Conservation (phyloP, 148 eudicot genomes). For the Camellia japonica region DNA sequence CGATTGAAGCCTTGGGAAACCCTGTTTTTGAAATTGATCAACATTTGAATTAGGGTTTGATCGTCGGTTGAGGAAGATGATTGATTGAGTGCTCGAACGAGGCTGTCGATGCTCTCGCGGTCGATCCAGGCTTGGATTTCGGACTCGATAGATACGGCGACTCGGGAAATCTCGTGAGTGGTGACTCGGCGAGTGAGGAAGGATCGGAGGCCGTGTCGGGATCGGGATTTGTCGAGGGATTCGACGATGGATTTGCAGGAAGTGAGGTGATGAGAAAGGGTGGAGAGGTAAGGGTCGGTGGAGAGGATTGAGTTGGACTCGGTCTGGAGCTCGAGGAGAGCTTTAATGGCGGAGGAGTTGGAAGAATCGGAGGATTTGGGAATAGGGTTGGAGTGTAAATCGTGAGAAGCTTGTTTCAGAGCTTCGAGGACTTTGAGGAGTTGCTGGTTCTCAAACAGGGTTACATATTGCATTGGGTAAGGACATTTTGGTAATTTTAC, state of each 20-base stretch:
- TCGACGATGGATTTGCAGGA: conserved; percentile 47
- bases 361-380: conserved; percentile 26
- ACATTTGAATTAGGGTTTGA: conserved; percentile 17
- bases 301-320: conserved; percentile 59
- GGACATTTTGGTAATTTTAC: too few species aligned
- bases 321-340: conserved; percentile 67
- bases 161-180: conserved; percentile 60
- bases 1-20: conserved; percentile 59
- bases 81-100: conserved; percentile 27
- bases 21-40: conserved; percentile 37
- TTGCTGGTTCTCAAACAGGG: conserved; percentile 27
- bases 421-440: conserved; percentile 54
- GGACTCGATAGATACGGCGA: conserved; percentile 64
- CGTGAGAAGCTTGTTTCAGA: conserved; percentile 63
- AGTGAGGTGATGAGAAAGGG: conserved; percentile 64
- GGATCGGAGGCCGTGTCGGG: conserved; percentile 36
- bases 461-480: too few species aligned
- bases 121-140: conserved; percentile 88
- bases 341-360: conserved; percentile 64
- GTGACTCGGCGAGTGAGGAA: conserved; percentile 54
- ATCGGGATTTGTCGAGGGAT: conserved; percentile 22
- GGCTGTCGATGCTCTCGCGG: conserved; percentile 53
- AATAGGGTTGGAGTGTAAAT: conserved; percentile 51
- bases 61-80: conserved; percentile 22
- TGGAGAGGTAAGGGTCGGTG: conserved; percentile 49